Base-by-base conservation (phyloP, 208 protist genomes). In the Herpetomonas samuelpessoai region DNA sequence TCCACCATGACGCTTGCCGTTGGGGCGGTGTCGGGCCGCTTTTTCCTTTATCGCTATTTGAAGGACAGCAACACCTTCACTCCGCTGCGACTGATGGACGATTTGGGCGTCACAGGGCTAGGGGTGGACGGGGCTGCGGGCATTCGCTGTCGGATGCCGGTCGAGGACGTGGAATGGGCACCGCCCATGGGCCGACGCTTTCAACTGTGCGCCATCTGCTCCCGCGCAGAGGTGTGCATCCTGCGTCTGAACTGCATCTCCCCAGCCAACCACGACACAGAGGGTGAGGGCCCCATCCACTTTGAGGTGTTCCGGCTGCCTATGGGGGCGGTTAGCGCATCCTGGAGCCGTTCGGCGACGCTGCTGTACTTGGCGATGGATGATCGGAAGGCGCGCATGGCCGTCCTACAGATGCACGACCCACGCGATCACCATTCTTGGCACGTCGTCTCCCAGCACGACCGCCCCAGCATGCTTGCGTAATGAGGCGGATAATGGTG, bases 211-310 rank as follows among this genome's bases (percentile, higher is more conserved):
- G 79, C 79, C 14, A 76, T 93, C 18, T 93, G 90, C 68, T 92
- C 86, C 12, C 76, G 86, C 14, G 61, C 62, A 22, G 76, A 80
- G 39, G 86, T 96, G 48, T 77, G 84, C 46, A 73, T 96, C 55
- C 38, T 96, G 22, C 81, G 90, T 21, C 61, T 92, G 46, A 85
- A 92, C 65, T 91, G 83, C 39, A 74, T 93, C 54, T 93, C 86
- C 1, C 90, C 90, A 6, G 71, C 83, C 1, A 22, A 21, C 50
- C 19, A 56, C 27, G 66, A 61, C 21, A 58, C 58, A 27, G 60
- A 60, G 9, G 69, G 71, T 24, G 54, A 76, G 49, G 70, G 75
- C 26, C 66, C 51, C 1, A 68, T 74, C 41, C 69, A 68, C 26
- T 90, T 82, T 50, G 76, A 93, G 31, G 58, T 89, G 12, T 96